Base-by-base conservation (phyloP, 345 rosid genomes). In the Psidium friedrichsthalianum region DNA sequence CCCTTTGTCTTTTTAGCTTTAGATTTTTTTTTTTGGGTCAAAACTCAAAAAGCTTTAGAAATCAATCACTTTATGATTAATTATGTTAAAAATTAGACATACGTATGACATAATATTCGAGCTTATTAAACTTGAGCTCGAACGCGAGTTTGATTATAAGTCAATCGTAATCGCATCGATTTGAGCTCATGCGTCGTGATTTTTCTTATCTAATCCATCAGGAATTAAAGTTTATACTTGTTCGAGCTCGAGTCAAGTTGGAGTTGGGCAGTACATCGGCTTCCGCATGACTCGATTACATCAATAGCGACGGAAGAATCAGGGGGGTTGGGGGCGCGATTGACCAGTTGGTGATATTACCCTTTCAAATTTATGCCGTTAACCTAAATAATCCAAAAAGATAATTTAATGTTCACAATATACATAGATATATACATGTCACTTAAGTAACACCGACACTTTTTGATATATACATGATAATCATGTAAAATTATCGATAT, bases 171-270 rank as follows among this genome's bases (percentile, higher is more conserved):
- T 16, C 0, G 6, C 6, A 44, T 32, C 16, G 1, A 32, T 64
- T 64, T 32, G 10, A 64, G 44, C 24, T 0, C 3, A 0, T 32
- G 44, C 76, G 8, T 64, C 44, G 4, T 32, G 76, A 64, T 32
- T 32, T 32, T 61, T 32, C 12, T 8, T 3, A 0, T 32, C 76
- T 0, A 8, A 0, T 64, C 6, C 0, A 16, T 64, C 1, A 0
- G 3, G 76, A 64, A n/a, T n/a, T n/a, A n/a, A 64, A 64, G 12
- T 16, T 0, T 32, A 16, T 16, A 4, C 24, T 32, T 0, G 0
- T 11, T 64, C 13, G 0, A 64, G 44, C 10, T 32, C 6, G 0
- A 8, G 11, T 8, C 44, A 64, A 61, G 21, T 21, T 61, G 2
- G 22, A 29, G 11, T 40, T 15, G 4, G 76, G 21, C 1, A 64